These are phyloP conservation scores for Prunus dulcis DNA, from an alignment of 306 rosid species.

Conservation along the genomic window DNA sequence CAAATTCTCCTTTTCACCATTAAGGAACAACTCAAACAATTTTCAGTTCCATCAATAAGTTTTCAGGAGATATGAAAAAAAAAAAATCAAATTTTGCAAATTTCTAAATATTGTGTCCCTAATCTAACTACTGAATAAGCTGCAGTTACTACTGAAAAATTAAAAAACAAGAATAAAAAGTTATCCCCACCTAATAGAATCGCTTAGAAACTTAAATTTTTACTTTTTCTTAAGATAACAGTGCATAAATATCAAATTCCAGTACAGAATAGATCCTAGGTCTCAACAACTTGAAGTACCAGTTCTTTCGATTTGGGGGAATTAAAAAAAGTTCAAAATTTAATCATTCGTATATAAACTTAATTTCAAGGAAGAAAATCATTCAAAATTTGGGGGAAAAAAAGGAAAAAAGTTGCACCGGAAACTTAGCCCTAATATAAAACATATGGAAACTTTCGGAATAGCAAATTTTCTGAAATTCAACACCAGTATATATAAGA, in stretches of 20 bases:
- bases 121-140: not conserved
- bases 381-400: not conserved
- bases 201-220: too few species aligned
- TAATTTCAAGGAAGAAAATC: not conserved
- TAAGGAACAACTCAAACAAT: not conserved
- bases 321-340: not conserved
- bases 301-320: not conserved
- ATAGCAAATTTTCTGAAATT: not conserved
- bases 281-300: not conserved
- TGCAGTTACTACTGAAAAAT: not conserved
- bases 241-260: not conserved
- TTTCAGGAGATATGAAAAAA: not conserved
- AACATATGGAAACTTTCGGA: not conserved
- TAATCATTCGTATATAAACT: not conserved
- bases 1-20: not conserved
- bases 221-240: too few species aligned
- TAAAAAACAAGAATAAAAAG: not conserved
- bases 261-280: not conserved
- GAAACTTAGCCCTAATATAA: not conserved
- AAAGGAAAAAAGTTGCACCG: not conserved
- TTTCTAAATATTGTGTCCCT: not conserved
- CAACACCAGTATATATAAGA: not conserved
- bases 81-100: not conserved
- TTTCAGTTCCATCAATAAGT: not conserved
- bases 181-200: not conserved